phyloP scores from a whole-genome alignment of 139 green algal species.

The Bryopsis sp. region DNA sequence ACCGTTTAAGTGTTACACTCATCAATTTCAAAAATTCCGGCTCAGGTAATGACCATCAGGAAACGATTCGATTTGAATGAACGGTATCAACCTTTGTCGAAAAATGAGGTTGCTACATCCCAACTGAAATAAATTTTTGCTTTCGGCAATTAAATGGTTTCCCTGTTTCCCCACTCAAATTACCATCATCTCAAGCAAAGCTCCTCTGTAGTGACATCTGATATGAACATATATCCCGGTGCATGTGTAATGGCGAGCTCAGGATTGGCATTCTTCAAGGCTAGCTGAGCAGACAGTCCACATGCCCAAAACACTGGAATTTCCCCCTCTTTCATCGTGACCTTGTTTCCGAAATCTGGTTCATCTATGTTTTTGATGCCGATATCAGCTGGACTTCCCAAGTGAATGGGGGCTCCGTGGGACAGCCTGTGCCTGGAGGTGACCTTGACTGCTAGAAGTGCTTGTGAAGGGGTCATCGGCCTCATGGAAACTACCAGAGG shows the following conservation, averaged over 20 bases:
- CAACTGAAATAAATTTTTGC: too few species aligned
- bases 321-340: background rate
- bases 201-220: too few species aligned
- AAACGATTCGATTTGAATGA: too few species aligned
- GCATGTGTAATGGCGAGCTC: constrained; percentile 7
- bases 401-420: constrained; percentile 13
- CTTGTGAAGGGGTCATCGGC: background rate
- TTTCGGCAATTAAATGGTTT: too few species aligned
- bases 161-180: too few species aligned
- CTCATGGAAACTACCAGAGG: constrained; percentile 19
- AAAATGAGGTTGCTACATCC: too few species aligned
- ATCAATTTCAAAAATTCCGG: too few species aligned
- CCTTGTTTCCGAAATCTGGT: constrained; percentile 12
- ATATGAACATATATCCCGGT: constrained; percentile 15
- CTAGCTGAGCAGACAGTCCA: constrained; percentile 6
- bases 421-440: background rate
- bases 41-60: too few species aligned
- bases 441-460: background rate
- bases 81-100: too few species aligned
- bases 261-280: background rate
- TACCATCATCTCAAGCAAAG: too few species aligned
- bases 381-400: background rate
- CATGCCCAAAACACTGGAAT: constrained; percentile 19
- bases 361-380: constrained; percentile 7
- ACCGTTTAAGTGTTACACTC: too few species aligned